Evolutionary conservation across 164 flowering plant species (phyloP).

Genomic region (Kingdonia uniflora): DNA sequence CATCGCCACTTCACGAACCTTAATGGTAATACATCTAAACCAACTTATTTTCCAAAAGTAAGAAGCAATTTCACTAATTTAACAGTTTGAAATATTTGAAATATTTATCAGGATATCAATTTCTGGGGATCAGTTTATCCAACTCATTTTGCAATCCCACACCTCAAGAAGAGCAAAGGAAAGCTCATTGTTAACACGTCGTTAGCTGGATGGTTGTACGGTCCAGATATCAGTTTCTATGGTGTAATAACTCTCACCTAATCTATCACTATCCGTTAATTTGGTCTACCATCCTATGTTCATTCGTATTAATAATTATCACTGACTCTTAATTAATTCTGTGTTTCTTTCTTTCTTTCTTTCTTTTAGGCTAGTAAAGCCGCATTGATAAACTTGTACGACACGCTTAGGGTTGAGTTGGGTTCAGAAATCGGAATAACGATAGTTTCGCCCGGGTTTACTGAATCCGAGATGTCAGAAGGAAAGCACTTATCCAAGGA

Average conservation of each 20-base stretch:
- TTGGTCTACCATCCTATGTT: neutral
- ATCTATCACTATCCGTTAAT: neutral
- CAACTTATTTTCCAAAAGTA: no score
- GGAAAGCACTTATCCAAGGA: slow-evolving; percentile 28
- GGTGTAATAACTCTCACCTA: slow-evolving; percentile 17
- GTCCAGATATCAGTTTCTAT: slow-evolving; percentile 27
- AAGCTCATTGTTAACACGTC: slow-evolving; percentile 38
- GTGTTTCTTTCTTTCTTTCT: no score
- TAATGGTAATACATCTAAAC: slow-evolving; percentile 33
- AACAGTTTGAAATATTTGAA: no score
- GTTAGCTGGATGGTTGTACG: slow-evolving; percentile 23
- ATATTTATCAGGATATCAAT: slow-evolving; percentile 31
- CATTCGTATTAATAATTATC: no score
- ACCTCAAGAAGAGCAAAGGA: slow-evolving; percentile 36
- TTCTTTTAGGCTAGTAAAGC: slow-evolving; percentile 64
- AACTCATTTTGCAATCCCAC: slow-evolving; percentile 39
- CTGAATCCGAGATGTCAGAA: slow-evolving; percentile 43
- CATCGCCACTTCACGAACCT: slow-evolving; percentile 9
- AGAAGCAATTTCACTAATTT: no score
- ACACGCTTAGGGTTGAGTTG: slow-evolving; percentile 46
- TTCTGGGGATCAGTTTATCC: slow-evolving; percentile 50
- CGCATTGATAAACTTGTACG: slow-evolving; percentile 36
- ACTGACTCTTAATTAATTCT: no score
- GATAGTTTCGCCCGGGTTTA: slow-evolving; percentile 48
- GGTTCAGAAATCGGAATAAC: slow-evolving; percentile 33